phyloP scores from a whole-genome alignment of 495 filamentous ascomycete species.

The Melanomma pulvis-pyrius region DNA sequence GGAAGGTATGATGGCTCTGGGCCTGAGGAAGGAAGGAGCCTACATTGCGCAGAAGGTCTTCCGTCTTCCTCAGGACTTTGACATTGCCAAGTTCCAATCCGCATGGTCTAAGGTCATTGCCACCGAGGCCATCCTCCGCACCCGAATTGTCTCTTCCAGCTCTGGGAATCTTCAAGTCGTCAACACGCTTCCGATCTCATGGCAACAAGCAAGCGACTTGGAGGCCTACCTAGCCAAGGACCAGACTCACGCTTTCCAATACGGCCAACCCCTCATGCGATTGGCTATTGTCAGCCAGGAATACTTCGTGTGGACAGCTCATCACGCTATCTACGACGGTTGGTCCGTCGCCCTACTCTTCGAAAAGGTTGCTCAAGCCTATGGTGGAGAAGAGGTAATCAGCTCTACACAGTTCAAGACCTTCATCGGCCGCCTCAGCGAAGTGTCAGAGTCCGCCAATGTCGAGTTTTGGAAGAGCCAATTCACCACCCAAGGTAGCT shows the following conservation, averaged over 20 bases:
- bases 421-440: constrained; percentile 20
- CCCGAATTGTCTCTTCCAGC: constrained; percentile 47
- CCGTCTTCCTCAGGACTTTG: constrained; percentile 47
- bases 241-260: constrained; percentile 11
- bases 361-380: constrained; percentile 21
- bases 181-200: not conserved
- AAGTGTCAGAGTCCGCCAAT: not conserved
- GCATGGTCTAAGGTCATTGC: constrained; percentile 51
- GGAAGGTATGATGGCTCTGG: constrained; percentile 27
- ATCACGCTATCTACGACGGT: constrained; percentile 45
- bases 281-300: constrained; percentile 21
- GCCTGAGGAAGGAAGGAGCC: constrained; percentile 12
- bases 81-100: constrained; percentile 48
- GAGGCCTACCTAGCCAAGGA: constrained; percentile 13
- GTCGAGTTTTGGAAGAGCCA: constrained; percentile 39
- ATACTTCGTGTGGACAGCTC: constrained; percentile 41
- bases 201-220: constrained; percentile 11
- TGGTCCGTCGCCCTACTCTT: constrained; percentile 25
- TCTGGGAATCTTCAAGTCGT: constrained; percentile 31
- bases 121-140: constrained; percentile 46
- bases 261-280: constrained; percentile 15
- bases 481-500: constrained; percentile 19
- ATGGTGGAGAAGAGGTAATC: constrained; percentile 18
- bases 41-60: constrained; percentile 44
- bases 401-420: constrained; percentile 11